A percentile compares a stretch with the other conserved stretches of the same genome.
Evolutionary conservation across 768 basidiomycete species (phyloP).

Genomic region (Fistulinella prunicolor): DNA sequence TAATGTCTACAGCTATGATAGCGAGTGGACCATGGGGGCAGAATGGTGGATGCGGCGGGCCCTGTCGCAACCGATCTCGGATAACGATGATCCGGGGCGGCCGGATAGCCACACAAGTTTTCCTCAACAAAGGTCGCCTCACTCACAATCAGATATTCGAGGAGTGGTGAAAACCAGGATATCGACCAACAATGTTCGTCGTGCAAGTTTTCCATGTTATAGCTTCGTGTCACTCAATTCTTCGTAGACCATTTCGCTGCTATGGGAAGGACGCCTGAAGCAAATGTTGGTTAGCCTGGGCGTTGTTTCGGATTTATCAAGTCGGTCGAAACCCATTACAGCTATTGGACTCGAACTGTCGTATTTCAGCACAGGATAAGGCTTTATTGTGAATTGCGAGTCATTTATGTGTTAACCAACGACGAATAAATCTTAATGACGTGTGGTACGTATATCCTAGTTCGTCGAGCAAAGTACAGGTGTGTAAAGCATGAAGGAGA

Average conservation of each 20-base stretch:
- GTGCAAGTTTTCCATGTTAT: not conserved
- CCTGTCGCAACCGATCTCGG: constrained; percentile 26
- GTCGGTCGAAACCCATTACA: constrained; percentile 81
- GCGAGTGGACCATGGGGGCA: constrained; percentile 92
- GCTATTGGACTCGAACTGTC: constrained; percentile 91
- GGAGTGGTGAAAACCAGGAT: constrained; percentile 89
- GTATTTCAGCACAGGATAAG: constrained; percentile 72
- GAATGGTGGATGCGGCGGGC: constrained; percentile 91
- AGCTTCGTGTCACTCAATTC: not conserved
- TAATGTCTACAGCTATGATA: constrained; percentile 95
- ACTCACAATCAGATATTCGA: constrained; percentile 41
- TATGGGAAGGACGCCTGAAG: constrained; percentile 92
- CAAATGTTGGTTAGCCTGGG: constrained; percentile 90
- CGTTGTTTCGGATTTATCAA: constrained; percentile 86
- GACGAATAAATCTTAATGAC: constrained; percentile 16
- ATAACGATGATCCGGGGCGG: constrained; percentile 7
- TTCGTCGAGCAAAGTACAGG: constrained; percentile 18
- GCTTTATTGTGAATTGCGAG: not conserved
- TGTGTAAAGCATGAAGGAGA: constrained; percentile 14
- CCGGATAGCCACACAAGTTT: constrained; percentile 4
- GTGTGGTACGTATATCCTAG: constrained; percentile 22
- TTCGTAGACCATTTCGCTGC: constrained; percentile 75
- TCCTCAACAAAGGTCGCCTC: constrained; percentile 7
- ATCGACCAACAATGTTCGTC: constrained; percentile 82
- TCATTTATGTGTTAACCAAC: not conserved